Percentiles rank a stretch among this genome's conserved stretches.
Evolutionary conservation across 2,329 filamentous ascomycete genomes (phyloP).

Genomic region (Colletotrichum chlorophyti): DNA sequence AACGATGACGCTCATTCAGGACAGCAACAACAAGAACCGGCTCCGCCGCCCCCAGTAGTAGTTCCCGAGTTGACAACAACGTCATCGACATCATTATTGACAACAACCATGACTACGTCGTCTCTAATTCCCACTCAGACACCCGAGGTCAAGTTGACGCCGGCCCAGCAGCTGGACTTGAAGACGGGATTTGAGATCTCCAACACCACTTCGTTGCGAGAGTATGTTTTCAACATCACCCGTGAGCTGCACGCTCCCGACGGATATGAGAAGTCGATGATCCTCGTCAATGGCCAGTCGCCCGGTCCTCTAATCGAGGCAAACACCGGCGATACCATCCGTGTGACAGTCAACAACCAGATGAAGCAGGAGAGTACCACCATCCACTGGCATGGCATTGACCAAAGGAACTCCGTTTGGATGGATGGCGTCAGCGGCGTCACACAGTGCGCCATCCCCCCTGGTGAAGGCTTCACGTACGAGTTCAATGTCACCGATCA

Average conservation of each 20-base stretch:
- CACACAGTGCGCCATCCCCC: slow-evolving; percentile 65
- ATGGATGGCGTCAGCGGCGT: slow-evolving; percentile 72
- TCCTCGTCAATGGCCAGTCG: slow-evolving; percentile 70
- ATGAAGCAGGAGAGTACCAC: slow-evolving; percentile 51
- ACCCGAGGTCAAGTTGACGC: slow-evolving; percentile 9
- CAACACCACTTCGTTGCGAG: slow-evolving; percentile 42
- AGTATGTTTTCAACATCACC: slow-evolving; percentile 61
- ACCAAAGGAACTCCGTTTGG: slow-evolving; percentile 66
- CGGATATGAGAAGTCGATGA: slow-evolving; percentile 57
- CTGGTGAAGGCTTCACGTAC: slow-evolving; percentile 60
- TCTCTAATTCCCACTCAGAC: slow-evolving; percentile 10
- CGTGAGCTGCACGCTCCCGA: slow-evolving; percentile 59
- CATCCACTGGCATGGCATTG: slow-evolving; percentile 74
- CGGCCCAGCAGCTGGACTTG: slow-evolving; percentile 17
- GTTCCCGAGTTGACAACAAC: slow-evolving; percentile 6
- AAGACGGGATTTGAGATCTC: slow-evolving; percentile 13
- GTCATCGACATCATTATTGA: too few relatives aligned
- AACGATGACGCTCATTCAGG: slow-evolving; percentile 4
- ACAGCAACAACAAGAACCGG: slow-evolving; percentile 7
- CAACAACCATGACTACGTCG: background rate
- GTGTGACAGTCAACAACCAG: slow-evolving; percentile 47
- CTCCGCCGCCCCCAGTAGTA: background rate
- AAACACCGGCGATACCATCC: slow-evolving; percentile 49
- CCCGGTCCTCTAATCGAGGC: slow-evolving; percentile 69
- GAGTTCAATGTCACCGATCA: slow-evolving; percentile 65